Base-by-base conservation (phyloP, 1,139 yeast species). In the Taphrina sp. region DNA sequence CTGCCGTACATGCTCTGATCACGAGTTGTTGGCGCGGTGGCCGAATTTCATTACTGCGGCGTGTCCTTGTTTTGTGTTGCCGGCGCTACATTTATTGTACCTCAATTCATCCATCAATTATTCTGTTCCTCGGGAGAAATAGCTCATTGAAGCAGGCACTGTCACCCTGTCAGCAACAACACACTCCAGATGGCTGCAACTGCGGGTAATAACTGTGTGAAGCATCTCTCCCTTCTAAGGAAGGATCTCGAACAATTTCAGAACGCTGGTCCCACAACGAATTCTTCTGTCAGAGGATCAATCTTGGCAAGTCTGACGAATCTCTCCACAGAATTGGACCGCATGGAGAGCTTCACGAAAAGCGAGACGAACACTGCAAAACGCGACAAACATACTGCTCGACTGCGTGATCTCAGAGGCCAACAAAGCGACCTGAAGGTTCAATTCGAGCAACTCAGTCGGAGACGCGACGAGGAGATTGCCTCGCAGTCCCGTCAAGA, bases 121-220 rank as follows among this genome's bases (percentile, higher is more conserved):
- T n/a, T n/a, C n/a, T n/a, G n/a, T n/a, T n/a, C n/a, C n/a, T n/a
- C n/a, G n/a, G n/a, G n/a, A n/a, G n/a, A n/a, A n/a, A n/a, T n/a
- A n/a, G n/a, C n/a, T n/a, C n/a, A n/a, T n/a, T n/a, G n/a, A n/a
- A n/a, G n/a, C n/a, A n/a, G n/a, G n/a, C n/a, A n/a, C n/a, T n/a
- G n/a, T n/a, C n/a, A n/a, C n/a, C n/a, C n/a, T n/a, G n/a, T n/a
- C n/a, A n/a, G n/a, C n/a, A n/a, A n/a, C n/a, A n/a, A n/a, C n/a
- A n/a, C n/a, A n/a, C n/a, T n/a, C 37, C 7, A 14, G n/a, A 49
- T 49, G 54, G 54, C 54, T 1, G 37, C 54, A 12, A 42, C 44
- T 12, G 44, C 44, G 10, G 54, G 54, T 24, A 49, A 49, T 19
- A 49, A 38, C 26, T 49, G 54, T n/a, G 46, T 49, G 36, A 38